Conservation (phyloP, 2,329 filamentous ascomycete species). For the Chrysoporthe puriensis region DNA sequence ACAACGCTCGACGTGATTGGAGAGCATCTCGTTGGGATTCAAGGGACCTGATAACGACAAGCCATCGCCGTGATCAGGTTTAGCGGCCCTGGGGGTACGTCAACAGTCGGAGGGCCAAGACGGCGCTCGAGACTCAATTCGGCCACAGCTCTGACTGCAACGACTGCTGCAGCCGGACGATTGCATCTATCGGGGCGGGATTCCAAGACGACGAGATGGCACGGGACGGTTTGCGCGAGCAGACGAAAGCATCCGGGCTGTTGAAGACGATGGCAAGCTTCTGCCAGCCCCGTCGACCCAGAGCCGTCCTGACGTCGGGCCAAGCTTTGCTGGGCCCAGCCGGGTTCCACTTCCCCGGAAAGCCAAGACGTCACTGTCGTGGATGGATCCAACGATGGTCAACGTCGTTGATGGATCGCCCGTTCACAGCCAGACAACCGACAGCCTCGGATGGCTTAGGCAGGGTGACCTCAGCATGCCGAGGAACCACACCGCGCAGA, state of each 20-base stretch:
- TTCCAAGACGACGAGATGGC: neutral
- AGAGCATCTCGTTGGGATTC: neutral
- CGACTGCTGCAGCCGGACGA: neutral
- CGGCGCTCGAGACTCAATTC: constrained; percentile 1
- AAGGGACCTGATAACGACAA: constrained; percentile 12
- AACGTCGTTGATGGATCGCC: neutral
- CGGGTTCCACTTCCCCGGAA: constrained; percentile 18
- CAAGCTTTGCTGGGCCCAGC: neutral
- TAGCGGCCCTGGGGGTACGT: neutral
- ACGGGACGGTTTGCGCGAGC: neutral
- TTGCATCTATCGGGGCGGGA: neutral
- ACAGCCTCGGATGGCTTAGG: neutral
- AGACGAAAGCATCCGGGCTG: neutral
- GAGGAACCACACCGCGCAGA: neutral
- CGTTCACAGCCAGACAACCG: neutral
- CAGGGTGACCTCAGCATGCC: neutral
- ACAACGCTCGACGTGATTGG: constrained; percentile 13
- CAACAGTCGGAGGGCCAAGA: constrained; percentile 3
- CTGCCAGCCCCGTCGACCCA: neutral
- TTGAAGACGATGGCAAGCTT: neutral
- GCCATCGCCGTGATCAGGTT: neutral
- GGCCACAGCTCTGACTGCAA: neutral
- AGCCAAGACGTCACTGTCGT: constrained; percentile 13
- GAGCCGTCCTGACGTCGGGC: constrained; percentile 1
- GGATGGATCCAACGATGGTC: neutral